These are phyloP conservation scores for Rhodocollybia butyracea DNA, from an alignment of 768 basidiomycete genomes.

Conservation along the genomic window DNA sequence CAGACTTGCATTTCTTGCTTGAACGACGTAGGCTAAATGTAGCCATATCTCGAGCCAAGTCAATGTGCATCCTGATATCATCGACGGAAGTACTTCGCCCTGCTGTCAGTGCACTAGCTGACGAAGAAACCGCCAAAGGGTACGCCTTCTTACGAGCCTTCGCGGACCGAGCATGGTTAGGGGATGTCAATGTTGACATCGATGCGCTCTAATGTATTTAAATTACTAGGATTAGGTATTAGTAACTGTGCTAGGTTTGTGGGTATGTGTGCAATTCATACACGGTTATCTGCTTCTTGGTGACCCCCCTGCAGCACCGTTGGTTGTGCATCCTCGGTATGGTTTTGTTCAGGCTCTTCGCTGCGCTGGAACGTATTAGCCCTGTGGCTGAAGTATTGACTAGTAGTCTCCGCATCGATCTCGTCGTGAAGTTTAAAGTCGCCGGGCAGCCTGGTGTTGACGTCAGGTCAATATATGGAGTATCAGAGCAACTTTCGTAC, in stretches of 20 bases:
- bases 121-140: conserved; percentile 43
- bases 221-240: no score
- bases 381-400: not conserved
- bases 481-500: no score
- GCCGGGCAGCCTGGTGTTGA: conserved; percentile 66
- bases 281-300: not conserved
- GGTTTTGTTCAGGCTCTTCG: not conserved
- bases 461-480: no score
- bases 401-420: not conserved
- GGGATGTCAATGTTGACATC: conserved; percentile 31
- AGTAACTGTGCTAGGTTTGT: no score
- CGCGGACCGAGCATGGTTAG: conserved; percentile 48
- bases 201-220: conserved; percentile 18
- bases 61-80: conserved; percentile 44
- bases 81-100: conserved; percentile 43
- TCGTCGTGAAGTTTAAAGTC: conserved; percentile 42
- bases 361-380: conserved; percentile 6
- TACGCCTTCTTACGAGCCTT: conserved; percentile 47
- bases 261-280: not conserved
- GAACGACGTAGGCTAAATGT: conserved; percentile 49
- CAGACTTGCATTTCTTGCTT: conserved; percentile 41
- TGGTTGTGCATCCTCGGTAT: not conserved
- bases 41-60: conserved; percentile 50
- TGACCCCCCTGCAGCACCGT: not conserved
- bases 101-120: conserved; percentile 38